Evolutionary conservation across 257 asterid species (phyloP).

Genomic region (Craterostigma plantagineum): DNA sequence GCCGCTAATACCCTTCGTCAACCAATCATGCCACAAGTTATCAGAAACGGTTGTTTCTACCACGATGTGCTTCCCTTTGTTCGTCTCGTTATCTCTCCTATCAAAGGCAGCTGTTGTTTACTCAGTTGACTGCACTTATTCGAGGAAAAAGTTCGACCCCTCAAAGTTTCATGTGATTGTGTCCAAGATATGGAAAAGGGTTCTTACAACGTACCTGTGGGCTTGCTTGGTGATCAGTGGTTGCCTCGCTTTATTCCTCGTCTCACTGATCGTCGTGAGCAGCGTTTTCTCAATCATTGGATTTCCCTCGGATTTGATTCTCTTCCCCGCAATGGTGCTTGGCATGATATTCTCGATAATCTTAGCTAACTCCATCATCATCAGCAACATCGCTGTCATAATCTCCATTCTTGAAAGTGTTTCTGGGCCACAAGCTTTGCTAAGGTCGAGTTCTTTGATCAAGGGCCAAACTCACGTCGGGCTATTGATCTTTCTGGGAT

Average conservation of each 20-base stretch:
- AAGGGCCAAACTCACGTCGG: constrained; percentile 91
- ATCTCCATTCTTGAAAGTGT: constrained; percentile 81
- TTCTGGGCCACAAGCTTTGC: constrained; percentile 64
- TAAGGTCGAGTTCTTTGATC: constrained; percentile 60
- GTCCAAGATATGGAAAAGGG: constrained; percentile 64
- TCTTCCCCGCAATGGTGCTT: constrained; percentile 69
- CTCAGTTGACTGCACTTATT: constrained; percentile 79
- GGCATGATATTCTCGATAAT: constrained; percentile 55
- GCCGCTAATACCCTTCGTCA: constrained; percentile 52
- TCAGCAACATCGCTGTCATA: constrained; percentile 66
- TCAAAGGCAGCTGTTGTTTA: constrained; percentile 82
- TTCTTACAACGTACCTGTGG: constrained; percentile 56
- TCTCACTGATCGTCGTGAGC: constrained; percentile 36
- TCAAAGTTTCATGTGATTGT: constrained; percentile 30
- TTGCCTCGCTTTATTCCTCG: constrained; percentile 41
- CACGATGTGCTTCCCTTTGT: constrained; percentile 62
- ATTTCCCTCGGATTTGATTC: constrained; percentile 52
- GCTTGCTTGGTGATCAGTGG: constrained; percentile 40
- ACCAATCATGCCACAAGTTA: constrained; percentile 59
- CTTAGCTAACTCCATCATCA: constrained; percentile 57
- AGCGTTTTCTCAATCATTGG: constrained; percentile 47
- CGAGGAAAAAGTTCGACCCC: constrained; percentile 40
- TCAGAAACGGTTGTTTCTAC: constrained; percentile 48
- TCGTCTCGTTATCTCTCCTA: constrained; percentile 33
- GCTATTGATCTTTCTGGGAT: constrained; percentile 69